A percentile compares a stretch with the other conserved stretches of the same genome.
phyloP scores from a whole-genome alignment of 228 moss, liverwort and hornwort species.

The Sphagnum fallax region DNA sequence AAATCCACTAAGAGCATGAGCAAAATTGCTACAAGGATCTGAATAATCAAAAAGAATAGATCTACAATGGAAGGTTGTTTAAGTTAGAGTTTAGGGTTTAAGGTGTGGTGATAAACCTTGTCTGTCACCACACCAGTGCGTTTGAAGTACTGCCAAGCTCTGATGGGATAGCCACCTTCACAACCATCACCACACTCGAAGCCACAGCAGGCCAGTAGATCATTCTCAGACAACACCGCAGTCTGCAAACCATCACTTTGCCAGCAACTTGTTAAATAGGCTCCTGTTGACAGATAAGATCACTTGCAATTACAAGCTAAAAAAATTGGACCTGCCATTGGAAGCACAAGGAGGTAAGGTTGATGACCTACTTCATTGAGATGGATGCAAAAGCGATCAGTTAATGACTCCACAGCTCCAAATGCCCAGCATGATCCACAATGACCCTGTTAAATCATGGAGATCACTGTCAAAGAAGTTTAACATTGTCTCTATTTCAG shows the following conservation, averaged over 20 bases:
- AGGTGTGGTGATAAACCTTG: constrained; percentile 10
- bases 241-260: constrained; percentile 33
- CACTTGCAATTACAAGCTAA: not conserved
- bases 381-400: constrained; percentile 92
- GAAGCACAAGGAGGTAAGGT: not conserved
- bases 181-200: constrained; percentile 95
- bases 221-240: constrained; percentile 88
- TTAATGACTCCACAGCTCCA: constrained; percentile 86
- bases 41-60: too few species aligned
- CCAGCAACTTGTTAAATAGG: too few species aligned
- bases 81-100: too few species aligned
- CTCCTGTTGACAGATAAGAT: too few species aligned
- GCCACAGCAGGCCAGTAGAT: constrained; percentile 90
- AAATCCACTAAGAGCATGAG: too few species aligned
- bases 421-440: constrained; percentile 99
- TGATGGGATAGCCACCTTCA: constrained; percentile 77
- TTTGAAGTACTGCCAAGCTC: constrained; percentile 98
- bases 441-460: constrained; percentile 40
- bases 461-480: not conserved
- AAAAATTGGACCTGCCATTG: not conserved
- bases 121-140: constrained; percentile 82
- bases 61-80: not conserved
- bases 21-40: too few species aligned
- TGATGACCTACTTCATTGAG: constrained; percentile 35
- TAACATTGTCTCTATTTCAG: not conserved